Conservation (phyloP, 2,329 filamentous ascomycete species). For the Hypoxylon sp. region DNA sequence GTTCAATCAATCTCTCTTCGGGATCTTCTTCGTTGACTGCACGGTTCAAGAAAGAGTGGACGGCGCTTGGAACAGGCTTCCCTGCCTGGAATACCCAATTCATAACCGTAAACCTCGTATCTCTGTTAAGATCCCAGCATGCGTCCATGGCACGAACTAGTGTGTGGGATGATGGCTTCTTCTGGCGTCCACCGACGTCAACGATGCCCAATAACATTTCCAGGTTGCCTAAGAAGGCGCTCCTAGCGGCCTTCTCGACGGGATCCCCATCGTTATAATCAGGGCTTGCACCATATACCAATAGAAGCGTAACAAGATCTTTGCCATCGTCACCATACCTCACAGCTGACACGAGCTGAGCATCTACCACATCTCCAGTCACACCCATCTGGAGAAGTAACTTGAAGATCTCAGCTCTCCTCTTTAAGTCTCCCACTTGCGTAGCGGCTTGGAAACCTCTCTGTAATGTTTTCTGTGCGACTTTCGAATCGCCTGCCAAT, state of each 20-base stretch:
- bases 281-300: conserved; percentile 68
- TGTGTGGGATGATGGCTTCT: conserved; percentile 63
- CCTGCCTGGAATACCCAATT: conserved; percentile 68
- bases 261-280: conserved; percentile 70
- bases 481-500: conserved; percentile 59
- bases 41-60: conserved; percentile 66
- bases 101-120: conserved; percentile 64
- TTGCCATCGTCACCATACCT: conserved; percentile 66
- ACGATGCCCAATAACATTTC: conserved; percentile 67
- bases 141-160: conserved; percentile 68
- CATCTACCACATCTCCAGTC: conserved; percentile 65
- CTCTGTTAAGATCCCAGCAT: conserved; percentile 65
- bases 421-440: conserved; percentile 65
- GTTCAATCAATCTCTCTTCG: conserved; percentile 63
- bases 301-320: conserved; percentile 65
- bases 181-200: conserved; percentile 59
- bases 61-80: conserved; percentile 63
- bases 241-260: conserved; percentile 68
- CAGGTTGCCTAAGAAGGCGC: conserved; percentile 65
- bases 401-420: conserved; percentile 65
- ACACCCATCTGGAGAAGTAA: conserved; percentile 67
- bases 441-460: conserved; percentile 70
- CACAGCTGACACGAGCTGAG: conserved; percentile 68
- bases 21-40: conserved; percentile 68
- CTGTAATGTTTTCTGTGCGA: conserved; percentile 62